These are phyloP conservation scores for Mediolabrus comicus DNA, from an alignment of 108 stramenopile genomes.

Conservation along the genomic window DNA sequence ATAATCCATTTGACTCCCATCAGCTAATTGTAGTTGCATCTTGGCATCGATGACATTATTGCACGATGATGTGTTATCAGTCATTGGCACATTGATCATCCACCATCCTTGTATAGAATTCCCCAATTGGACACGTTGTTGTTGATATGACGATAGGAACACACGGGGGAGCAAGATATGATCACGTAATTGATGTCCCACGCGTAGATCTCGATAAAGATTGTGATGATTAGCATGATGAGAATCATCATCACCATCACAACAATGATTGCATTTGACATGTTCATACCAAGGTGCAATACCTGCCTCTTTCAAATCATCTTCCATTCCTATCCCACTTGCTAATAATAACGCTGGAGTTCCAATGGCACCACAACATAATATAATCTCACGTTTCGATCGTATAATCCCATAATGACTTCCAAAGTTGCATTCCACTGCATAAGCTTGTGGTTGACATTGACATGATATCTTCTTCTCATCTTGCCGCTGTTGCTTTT, in stretches of 20 bases:
- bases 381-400: slow-evolving; percentile 40
- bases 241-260: too few species aligned
- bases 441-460: slow-evolving; percentile 13
- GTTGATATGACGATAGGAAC: slow-evolving; percentile 24
- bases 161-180: slow-evolving; percentile 62
- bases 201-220: slow-evolving; percentile 21
- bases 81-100: background rate
- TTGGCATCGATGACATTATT: slow-evolving; percentile 7
- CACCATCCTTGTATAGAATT: slow-evolving; percentile 36
- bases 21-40: slow-evolving; percentile 39
- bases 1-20: slow-evolving; percentile 32
- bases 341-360: slow-evolving; percentile 64
- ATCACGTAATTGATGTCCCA: slow-evolving; percentile 53
- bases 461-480: background rate
- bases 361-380: slow-evolving; percentile 74
- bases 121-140: background rate
- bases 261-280: background rate
- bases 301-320: slow-evolving; percentile 36
- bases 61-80: background rate
- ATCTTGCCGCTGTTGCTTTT: slow-evolving; percentile 7
- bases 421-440: slow-evolving; percentile 26
- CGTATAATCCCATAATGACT: slow-evolving; percentile 1
- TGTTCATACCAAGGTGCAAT: slow-evolving; percentile 45
- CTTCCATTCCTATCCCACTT: slow-evolving; percentile 56
- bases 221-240: too few species aligned